Evolutionary conservation across 2,329 filamentous ascomycete species (phyloP), one percentile per base, ranked within the genome.

Genomic region (Lasiodiplodia hormozganensis): DNA sequence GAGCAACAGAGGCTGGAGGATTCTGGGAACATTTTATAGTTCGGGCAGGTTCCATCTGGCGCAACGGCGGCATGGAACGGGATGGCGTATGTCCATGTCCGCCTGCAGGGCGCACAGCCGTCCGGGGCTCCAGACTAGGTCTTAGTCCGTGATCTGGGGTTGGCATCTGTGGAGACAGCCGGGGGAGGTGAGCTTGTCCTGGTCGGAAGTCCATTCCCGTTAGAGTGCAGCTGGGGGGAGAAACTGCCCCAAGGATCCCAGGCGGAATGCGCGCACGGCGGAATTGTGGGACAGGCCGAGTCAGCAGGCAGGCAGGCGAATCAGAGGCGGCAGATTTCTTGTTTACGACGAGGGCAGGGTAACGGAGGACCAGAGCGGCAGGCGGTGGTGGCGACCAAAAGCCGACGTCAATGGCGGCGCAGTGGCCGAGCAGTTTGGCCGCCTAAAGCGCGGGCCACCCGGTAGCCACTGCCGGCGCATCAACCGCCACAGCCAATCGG

Each of bases 121-220:
- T 64, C 60, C n/a, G 60, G 60, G 47, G 60, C 60, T 47, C 60
- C 60, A 18, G 60, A 52, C 60, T 53, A 23, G 57, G 57, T 11
- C 36, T 25, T 47, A 43, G 38, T 47, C 57, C 38, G 38, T 60
- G 57, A 60, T 60, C 57, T 60, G 58, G 58, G 58, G 40, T 21
- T 60, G 38, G 12, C 23, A 47, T 56, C 21, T 47, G 38, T 60
- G 57, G 58, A 23, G 57, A 57, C 38, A 60, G 18, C 38, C 23
- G 57, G 57, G 58, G 58, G 18, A 21, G 43, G n/a, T 34, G 58
- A 36, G 43, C 31, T 25, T 36, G 43, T 25, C 18, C 36, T 25
- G 25, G 43, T 43, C 65, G 53, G 65, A 67, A 67, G 53, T 53
- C 28, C 53, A 52, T 56, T 67, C 53, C 65, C 65, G 53, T 38